A percentile compares a stretch with the other conserved stretches of the same genome.
Evolutionary conservation across 352 stramenopile species (phyloP).

Genomic region (Phytopythium oedochilum): DNA sequence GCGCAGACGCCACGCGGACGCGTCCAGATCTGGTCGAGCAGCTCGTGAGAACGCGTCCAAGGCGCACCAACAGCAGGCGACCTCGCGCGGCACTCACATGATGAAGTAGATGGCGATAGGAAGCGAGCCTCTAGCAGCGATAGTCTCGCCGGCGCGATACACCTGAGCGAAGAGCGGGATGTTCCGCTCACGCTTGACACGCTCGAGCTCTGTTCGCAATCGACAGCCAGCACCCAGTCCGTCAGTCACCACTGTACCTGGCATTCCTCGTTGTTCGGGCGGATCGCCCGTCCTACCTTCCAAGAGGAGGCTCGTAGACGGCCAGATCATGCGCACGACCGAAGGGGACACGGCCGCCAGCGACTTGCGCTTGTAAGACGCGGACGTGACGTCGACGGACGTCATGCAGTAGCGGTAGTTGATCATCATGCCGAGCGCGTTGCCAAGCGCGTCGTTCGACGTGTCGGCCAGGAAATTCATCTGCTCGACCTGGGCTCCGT

Average conservation of each 20-base stretch:
- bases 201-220: constrained; percentile 17
- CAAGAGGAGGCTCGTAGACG: constrained; percentile 42
- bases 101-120: constrained; percentile 79
- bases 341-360: constrained; percentile 55
- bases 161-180: constrained; percentile 73
- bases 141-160: constrained; percentile 54
- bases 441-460: constrained; percentile 35
- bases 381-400: constrained; percentile 65
- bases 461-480: constrained; percentile 79
- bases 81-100: constrained; percentile 53
- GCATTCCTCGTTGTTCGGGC: neutral
- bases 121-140: constrained; percentile 59
- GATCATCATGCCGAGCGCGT: constrained; percentile 75
- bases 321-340: constrained; percentile 55
- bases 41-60: constrained; percentile 3
- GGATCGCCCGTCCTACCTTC: constrained; percentile 34
- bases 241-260: neutral
- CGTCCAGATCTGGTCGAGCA: constrained; percentile 36
- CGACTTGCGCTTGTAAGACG: constrained; percentile 77
- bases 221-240: neutral
- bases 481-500: constrained; percentile 81
- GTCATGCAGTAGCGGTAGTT: constrained; percentile 88
- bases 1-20: constrained; percentile 61
- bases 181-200: constrained; percentile 50
- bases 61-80: too few species aligned